Base-by-base conservation (phyloP, 73 alveolate species). In the Stentor coeruleus region DNA sequence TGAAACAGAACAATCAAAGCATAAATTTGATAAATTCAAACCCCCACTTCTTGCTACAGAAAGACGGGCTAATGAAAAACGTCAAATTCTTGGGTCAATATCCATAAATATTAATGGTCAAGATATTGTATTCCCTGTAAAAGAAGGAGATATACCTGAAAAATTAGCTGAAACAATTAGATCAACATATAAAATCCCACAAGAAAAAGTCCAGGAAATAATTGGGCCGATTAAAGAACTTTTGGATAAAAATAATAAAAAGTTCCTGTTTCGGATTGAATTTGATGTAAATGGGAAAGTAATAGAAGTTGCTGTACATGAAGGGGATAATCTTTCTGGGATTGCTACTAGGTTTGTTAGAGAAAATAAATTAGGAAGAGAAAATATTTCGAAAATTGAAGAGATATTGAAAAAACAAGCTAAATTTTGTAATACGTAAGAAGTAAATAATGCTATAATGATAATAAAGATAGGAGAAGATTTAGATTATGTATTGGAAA, bases 21-120 rank as follows among this genome's bases (percentile, higher is more conserved):
- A 66, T 28, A 20, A 33, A 2, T 33, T 66, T 20, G 79, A 66
- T 28, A 66, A 66, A 66, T 28, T 66, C 14, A 66, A 66, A 2
- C 79, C 79, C 11, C 79, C 79, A 66, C 79, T 66, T 20, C 33
- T 66, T 1, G n/a, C 11, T 14, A 66, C 79, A 26, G 79, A 66
- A 66, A 66, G 33, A 66, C 36, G n/a, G 39, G 79, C 79, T 20
- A 40, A 66, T 20, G 15, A 20, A 40, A 66, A 31, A 31, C n/a
- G 37, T 28, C n/a, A 20, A 26, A 40, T 66, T 20, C n/a, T 66
- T 20, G 79, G 79, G 33, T 28, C 26, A 20, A 11, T 66, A 1
- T 31, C n/a, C 11, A 33, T 66, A 26, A 66, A 31, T 26, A 20
- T 31, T 66, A 40, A 31, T 1, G 79, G 37, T 26, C n/a, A 66